phyloP scores from a whole-genome alignment of 345 rosid genomes.

The Fremontodendron californicum region DNA sequence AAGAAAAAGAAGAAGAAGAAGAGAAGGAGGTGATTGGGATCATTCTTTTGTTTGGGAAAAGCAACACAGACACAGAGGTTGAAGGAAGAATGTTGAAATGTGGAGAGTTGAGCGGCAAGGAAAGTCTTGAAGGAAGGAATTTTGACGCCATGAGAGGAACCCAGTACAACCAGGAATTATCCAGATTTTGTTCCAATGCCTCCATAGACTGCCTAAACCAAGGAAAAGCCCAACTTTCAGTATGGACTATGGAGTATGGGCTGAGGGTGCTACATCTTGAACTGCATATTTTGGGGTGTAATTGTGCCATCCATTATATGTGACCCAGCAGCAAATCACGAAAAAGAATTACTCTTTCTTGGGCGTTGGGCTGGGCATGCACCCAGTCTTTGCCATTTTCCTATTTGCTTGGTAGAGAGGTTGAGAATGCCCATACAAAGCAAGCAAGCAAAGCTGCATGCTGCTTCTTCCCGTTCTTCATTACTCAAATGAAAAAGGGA shows the following conservation, averaged over 20 bases:
- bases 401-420: too few species aligned
- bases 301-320: too few species aligned
- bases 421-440: too few species aligned
- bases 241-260: background rate
- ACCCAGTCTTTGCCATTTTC: too few species aligned
- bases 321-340: background rate
- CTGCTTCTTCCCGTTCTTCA: too few species aligned
- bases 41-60: conserved; percentile 16
- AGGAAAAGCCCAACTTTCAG: background rate
- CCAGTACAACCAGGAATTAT: background rate
- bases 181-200: background rate
- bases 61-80: conserved; percentile 1
- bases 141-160: background rate
- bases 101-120: conserved; percentile 5
- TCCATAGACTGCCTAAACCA: too few species aligned
- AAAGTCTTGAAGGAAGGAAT: conserved; percentile 1
- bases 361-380: too few species aligned
- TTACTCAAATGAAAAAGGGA: too few species aligned
- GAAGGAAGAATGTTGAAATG: conserved; percentile 18
- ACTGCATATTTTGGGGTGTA: too few species aligned
- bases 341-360: too few species aligned
- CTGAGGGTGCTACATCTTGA: too few species aligned
- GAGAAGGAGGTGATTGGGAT: conserved; percentile 31
- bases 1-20: conserved; percentile 30
- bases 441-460: too few species aligned